Evolutionary conservation across 371 early-diverging fungal species (phyloP).

Genomic region (Rhizopus microsporus): DNA sequence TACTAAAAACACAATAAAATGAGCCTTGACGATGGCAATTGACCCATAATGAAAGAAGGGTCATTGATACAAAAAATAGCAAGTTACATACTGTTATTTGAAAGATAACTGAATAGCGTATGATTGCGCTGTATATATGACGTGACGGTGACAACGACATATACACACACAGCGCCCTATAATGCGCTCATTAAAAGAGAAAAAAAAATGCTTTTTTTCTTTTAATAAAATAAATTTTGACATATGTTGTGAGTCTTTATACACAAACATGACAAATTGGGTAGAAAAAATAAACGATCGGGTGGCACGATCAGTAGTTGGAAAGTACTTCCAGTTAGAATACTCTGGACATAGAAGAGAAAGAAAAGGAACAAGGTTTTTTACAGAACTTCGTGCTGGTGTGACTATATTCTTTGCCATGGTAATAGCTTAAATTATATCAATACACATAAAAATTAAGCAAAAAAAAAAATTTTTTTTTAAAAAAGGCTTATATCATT

Average conservation of each 20-base stretch:
- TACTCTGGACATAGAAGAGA: constrained; percentile 57
- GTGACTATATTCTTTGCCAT: constrained; percentile 47
- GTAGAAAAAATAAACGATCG: constrained; percentile 47
- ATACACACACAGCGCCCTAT: too few relatives aligned
- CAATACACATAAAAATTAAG: background rate
- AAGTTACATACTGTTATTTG: too few relatives aligned
- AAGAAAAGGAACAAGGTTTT: constrained; percentile 61
- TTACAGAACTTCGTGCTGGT: constrained; percentile 72
- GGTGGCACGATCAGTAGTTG: constrained; percentile 57
- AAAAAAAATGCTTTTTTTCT: constrained; percentile 2
- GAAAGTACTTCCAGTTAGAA: constrained; percentile 67
- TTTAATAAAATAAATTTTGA: background rate
- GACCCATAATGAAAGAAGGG: too few relatives aligned
- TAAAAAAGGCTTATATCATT: constrained; percentile 29
- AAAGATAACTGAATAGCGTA: background rate
- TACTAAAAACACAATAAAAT: too few relatives aligned
- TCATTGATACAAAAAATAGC: too few relatives aligned
- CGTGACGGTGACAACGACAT: background rate
- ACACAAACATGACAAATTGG: constrained; percentile 15
- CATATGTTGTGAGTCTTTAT: background rate
- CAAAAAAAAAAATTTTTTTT: background rate
- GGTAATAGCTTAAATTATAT: constrained; percentile 17
- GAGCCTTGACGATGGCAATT: too few relatives aligned
- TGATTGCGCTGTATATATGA: background rate
- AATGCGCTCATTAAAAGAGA: background rate